Conservation (phyloP, 805 yeast genomes). For the Lipomyces sp. region DNA sequence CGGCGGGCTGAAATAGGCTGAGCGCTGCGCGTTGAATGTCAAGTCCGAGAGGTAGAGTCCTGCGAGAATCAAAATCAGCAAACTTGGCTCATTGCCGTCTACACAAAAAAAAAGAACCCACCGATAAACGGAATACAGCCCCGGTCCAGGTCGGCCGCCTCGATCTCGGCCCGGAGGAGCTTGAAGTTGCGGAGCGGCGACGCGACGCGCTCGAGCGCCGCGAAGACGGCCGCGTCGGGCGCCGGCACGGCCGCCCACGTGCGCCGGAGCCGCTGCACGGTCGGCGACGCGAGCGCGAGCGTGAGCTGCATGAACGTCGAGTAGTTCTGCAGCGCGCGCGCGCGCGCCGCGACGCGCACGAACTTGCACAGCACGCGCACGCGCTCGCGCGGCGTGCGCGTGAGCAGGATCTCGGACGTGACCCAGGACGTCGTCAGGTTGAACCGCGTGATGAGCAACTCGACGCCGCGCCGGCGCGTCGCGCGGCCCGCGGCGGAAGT, state of each 20-base stretch:
- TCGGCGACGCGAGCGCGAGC: slow-evolving; percentile 69
- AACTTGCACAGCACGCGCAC: slow-evolving; percentile 74
- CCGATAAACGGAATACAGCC: slow-evolving; percentile 90
- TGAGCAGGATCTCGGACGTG: slow-evolving; percentile 76
- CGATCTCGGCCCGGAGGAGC: slow-evolving; percentile 60
- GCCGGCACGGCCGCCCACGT: slow-evolving; percentile 76
- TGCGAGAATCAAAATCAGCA: not conserved
- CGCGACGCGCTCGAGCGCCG: slow-evolving; percentile 63
- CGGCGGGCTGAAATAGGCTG: slow-evolving; percentile 37
- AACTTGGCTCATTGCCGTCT: not conserved
- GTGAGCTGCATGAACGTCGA: slow-evolving; percentile 85
- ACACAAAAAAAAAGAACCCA: not conserved
- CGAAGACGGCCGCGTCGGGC: slow-evolving; percentile 66
- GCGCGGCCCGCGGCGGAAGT: slow-evolving; percentile 40
- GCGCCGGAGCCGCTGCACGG: slow-evolving; percentile 54
- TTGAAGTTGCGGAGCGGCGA: slow-evolving; percentile 73
- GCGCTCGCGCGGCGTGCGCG: slow-evolving; percentile 57
- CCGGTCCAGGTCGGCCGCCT: slow-evolving; percentile 54
- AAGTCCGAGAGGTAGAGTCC: slow-evolving; percentile 78
- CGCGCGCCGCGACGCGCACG: slow-evolving; percentile 78
- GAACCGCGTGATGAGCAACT: slow-evolving; percentile 78
- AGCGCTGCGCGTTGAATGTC: slow-evolving; percentile 65
- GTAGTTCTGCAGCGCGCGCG: slow-evolving; percentile 70
- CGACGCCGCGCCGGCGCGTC: slow-evolving; percentile 65
- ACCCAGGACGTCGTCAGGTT: slow-evolving; percentile 88